A percentile compares a stretch with the other conserved stretches of the same genome.
Conservation (phyloP, 2,329 filamentous ascomycete genomes). For the Beauveria asiatica region DNA sequence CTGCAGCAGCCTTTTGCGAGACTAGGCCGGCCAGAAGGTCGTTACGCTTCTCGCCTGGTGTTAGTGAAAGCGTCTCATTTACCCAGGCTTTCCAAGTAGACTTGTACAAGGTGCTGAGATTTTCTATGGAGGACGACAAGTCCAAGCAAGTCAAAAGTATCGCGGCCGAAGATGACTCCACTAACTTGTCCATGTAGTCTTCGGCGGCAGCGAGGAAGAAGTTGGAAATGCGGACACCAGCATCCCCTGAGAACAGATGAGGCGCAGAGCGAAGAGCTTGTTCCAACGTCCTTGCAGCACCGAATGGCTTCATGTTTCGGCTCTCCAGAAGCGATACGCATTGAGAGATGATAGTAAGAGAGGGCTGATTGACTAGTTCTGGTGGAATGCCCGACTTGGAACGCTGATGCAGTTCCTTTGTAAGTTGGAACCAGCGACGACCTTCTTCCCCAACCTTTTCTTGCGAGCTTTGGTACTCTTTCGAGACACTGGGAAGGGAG, state of each 20-base stretch:
- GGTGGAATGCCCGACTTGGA: conserved; percentile 18
- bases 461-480: conserved; percentile 67
- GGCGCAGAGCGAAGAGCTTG: conserved; percentile 30
- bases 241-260: conserved; percentile 30
- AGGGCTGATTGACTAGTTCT: conserved; percentile 23
- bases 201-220: conserved; percentile 43
- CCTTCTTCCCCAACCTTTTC: conserved; percentile 57
- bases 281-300: conserved; percentile 40
- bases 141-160: conserved; percentile 60
- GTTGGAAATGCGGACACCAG: conserved; percentile 28
- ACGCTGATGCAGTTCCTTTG: conserved; percentile 33
- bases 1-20: conserved; percentile 32
- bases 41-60: conserved; percentile 16
- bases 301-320: conserved; percentile 50
- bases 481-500: conserved; percentile 74
- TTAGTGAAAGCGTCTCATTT: conserved; percentile 29
- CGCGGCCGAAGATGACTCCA: conserved; percentile 60
- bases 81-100: conserved; percentile 38
- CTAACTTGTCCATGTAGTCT: conserved; percentile 47
- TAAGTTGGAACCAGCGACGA: conserved; percentile 57
- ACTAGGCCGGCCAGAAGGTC: conserved; percentile 37
- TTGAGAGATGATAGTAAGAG: conserved; percentile 23
- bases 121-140: conserved; percentile 37
- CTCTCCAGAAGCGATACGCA: conserved; percentile 35
- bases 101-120: conserved; percentile 28